These are phyloP conservation scores for Syncephalastrum racemosum DNA, from an alignment of 371 early-diverging fungal species.

Conservation along the genomic window DNA sequence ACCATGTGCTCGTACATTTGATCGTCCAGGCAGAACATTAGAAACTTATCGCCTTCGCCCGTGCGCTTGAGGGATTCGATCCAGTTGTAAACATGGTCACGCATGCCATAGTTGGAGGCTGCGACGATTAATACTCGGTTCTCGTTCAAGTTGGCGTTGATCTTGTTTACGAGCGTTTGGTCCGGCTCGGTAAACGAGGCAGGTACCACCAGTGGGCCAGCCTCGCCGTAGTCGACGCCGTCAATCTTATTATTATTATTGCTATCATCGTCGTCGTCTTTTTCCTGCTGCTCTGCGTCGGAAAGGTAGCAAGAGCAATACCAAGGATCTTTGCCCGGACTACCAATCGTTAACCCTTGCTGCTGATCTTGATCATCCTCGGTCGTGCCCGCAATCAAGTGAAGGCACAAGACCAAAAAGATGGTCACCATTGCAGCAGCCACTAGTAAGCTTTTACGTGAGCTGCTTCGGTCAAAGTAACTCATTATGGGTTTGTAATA, in stretches of 20 bases:
- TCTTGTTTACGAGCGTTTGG: constrained; percentile 14
- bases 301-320: constrained; percentile 13
- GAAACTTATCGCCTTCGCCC: constrained; percentile 17
- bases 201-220: constrained; percentile 9
- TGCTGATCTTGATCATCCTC: no score
- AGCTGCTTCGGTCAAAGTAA: no score
- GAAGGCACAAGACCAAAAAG: no score
- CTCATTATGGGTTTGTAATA: no score
- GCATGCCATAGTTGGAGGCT: constrained; percentile 25
- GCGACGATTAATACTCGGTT: constrained; percentile 15
- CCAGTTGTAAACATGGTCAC: constrained; percentile 31
- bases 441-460: no score
- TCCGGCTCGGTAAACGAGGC: constrained; percentile 10
- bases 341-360: no score
- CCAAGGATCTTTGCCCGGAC: constrained; percentile 8
- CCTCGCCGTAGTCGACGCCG: constrained; percentile 1
- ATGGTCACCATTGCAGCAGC: no score
- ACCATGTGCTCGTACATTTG: constrained; percentile 18
- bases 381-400: no score
- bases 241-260: not conserved
- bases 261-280: no score
- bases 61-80: constrained; percentile 27
- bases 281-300: constrained; percentile 4
- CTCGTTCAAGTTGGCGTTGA: constrained; percentile 16
- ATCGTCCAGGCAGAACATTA: constrained; percentile 29